phyloP scores from a whole-genome alignment of 2,329 filamentous ascomycete species.

The Cordyceps cateniannulata region DNA sequence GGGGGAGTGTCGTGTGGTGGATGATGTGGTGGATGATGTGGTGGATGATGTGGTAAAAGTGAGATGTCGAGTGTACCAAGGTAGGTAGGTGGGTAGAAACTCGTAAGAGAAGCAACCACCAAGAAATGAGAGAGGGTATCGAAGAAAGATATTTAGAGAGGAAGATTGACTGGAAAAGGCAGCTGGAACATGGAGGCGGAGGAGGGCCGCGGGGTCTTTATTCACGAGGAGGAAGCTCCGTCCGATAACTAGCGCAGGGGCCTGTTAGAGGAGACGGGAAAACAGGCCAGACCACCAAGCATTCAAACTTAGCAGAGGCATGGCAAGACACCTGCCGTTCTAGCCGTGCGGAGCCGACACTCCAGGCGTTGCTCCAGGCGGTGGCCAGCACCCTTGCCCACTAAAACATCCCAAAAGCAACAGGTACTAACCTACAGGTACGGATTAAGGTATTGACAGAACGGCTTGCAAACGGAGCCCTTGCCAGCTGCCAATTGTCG shows the following conservation, averaged over 20 bases:
- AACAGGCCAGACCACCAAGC: not conserved
- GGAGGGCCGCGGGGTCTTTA: constrained; percentile 7
- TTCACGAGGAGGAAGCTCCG: not conserved
- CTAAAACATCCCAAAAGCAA: too few relatives aligned
- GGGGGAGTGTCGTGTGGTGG: not conserved
- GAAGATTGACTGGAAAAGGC: not conserved
- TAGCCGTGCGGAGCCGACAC: constrained; percentile 5
- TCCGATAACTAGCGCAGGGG: not conserved
- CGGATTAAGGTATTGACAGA: too few relatives aligned
- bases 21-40: not conserved
- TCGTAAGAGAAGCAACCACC: not conserved
- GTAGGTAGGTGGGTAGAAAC: not conserved
- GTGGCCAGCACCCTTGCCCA: too few relatives aligned
- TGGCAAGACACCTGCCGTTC: not conserved
- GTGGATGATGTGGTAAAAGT: not conserved
- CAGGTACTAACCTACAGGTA: too few relatives aligned
- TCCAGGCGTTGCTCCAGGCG: too few relatives aligned
- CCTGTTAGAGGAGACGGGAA: not conserved
- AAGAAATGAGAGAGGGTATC: not conserved
- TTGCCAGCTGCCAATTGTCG: too few relatives aligned
- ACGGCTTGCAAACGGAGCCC: too few relatives aligned
- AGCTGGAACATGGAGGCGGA: not conserved
- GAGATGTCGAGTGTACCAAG: not conserved
- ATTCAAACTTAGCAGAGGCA: too few relatives aligned
- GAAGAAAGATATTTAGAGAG: not conserved